Percentiles rank a stretch among this genome's conserved stretches.
Conservation (phyloP, 2,329 filamentous ascomycete genomes). For the Ophiocordyceps camponoti-rufipedis region DNA sequence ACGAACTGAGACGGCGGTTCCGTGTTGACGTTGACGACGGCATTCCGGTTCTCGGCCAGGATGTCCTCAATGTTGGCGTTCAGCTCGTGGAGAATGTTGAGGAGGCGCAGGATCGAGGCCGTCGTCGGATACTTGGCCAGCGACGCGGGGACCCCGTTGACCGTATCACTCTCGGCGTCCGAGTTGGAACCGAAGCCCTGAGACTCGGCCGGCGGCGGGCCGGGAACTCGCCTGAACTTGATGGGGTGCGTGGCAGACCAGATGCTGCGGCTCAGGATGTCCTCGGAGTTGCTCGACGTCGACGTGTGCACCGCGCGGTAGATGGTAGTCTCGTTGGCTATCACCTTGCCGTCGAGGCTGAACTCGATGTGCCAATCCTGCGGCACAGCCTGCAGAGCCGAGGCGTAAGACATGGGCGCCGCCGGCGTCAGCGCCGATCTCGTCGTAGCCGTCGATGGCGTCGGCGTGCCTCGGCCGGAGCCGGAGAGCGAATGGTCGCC, state of each 20-base stretch:
- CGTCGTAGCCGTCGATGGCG: slow-evolving; percentile 35
- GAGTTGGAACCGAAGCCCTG: slow-evolving; percentile 34
- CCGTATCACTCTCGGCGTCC: slow-evolving; percentile 32
- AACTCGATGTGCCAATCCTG: slow-evolving; percentile 98
- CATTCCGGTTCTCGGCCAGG: slow-evolving; percentile 53
- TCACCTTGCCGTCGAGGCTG: slow-evolving; percentile 63
- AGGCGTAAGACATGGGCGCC: slow-evolving; percentile 58
- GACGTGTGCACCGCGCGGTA: slow-evolving; percentile 78
- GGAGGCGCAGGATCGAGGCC: slow-evolving; percentile 67
- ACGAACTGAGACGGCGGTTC: slow-evolving; percentile 90
- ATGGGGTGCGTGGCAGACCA: slow-evolving; percentile 86
- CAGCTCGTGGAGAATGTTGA: slow-evolving; percentile 80
- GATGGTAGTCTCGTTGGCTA: slow-evolving; percentile 85
- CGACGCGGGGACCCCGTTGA: slow-evolving; percentile 53
- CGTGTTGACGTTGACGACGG: slow-evolving; percentile 49
- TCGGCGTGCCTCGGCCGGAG: slow-evolving; percentile 24
- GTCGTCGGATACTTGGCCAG: slow-evolving; percentile 71
- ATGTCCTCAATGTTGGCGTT: slow-evolving; percentile 91
- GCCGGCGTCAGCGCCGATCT: slow-evolving; percentile 28
- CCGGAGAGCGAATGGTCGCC: slow-evolving; percentile 17
- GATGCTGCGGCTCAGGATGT: slow-evolving; percentile 55
- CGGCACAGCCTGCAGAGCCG: slow-evolving; percentile 60
- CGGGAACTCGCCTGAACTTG: slow-evolving; percentile 73
- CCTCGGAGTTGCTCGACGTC: slow-evolving; percentile 27
- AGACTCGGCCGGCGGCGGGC: slow-evolving; percentile 60